Evolutionary conservation across 2,329 filamentous ascomycete species (phyloP), one percentile per base, ranked within the genome.

Genomic region (Macrophomina phaseolina): DNA sequence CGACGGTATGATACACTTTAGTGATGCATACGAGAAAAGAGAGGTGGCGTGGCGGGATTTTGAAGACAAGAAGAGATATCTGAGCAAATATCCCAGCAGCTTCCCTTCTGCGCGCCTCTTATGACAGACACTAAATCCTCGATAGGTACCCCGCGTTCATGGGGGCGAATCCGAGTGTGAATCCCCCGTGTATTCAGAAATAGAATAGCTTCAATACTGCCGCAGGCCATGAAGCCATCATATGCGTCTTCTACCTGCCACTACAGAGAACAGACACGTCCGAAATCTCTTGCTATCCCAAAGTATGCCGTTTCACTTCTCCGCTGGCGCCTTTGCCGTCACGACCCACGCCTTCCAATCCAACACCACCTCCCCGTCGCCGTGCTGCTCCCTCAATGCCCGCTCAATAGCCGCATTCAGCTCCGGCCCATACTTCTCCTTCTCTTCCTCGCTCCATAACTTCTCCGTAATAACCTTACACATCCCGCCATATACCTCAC

Each of bases 371-470:
- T 64, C 66, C 4, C 55, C 66, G 32, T 58, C 60, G 14, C 66
- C 66, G 28, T 46, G 53, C 28, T 34, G 34, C 53, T 61, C 46
- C 53, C 18, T 38, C 52, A 65, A 42, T n/a, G 23, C 45, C 45
- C 38, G 46, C 62, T 52, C 53, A 28, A 67, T 42, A 14, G 62
- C 66, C 12, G n/a, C n/a, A 8, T n/a, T 23, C 40, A 65, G 16
- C 61, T 61, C 18, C 5, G 30, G 18, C n/a, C 49, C 55, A 32
- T 36, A 65, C 34, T 48, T 65, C 12, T 55, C 66, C 46, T 30
- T 65, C 61, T 67, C 42, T 30, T 65, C 66, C 62, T 67, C 52
- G 40, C 45, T 53, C 66, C 66, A 67, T 45, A 58, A 67, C 14
- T 40, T 42, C 36, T 51, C 23, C 28, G 18, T 32, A 16, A 65